Evolutionary conservation across 208 protist species (phyloP).

Genomic region (Acanthamoeba triangularis): DNA sequence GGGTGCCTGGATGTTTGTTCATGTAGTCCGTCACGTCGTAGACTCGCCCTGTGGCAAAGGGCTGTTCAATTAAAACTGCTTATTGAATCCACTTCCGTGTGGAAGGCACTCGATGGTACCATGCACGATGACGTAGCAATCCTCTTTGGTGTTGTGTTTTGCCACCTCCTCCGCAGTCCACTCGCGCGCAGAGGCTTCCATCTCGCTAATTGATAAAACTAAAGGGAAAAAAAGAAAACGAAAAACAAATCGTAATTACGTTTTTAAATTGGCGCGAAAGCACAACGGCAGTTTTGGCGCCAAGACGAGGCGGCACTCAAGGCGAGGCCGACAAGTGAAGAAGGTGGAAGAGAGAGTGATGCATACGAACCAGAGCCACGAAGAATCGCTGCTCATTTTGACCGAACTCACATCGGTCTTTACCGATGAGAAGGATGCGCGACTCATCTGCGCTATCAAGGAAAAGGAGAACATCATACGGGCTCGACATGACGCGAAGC

Average conservation of each 20-base stretch:
- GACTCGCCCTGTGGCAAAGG: not conserved
- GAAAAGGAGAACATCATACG: not conserved
- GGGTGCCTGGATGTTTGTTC: conserved; percentile 74
- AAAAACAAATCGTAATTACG: not conserved
- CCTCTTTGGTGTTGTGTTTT: conserved; percentile 49
- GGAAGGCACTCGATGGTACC: not conserved
- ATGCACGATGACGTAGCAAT: conserved; percentile 31
- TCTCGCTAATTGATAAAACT: not conserved
- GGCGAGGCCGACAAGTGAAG: no score
- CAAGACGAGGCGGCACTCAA: not conserved
- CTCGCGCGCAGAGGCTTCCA: not conserved
- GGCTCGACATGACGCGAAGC: not conserved
- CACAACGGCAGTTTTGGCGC: not conserved
- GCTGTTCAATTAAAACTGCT: not conserved
- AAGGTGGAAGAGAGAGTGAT: not conserved
- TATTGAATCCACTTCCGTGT: not conserved
- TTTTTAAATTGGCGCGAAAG: not conserved
- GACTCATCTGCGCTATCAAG: not conserved
- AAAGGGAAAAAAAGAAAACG: not conserved
- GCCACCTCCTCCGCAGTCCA: conserved; percentile 43
- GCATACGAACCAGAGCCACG: not conserved
- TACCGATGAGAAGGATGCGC: conserved; percentile 50
- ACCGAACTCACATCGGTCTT: conserved; percentile 20
- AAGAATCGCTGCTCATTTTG: conserved; percentile 44
- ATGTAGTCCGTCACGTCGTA: conserved; percentile 80